Percentiles rank a stretch among this genome's conserved stretches.
Conservation (phyloP, 257 asterid species). For the Marsdenia floribunda region DNA sequence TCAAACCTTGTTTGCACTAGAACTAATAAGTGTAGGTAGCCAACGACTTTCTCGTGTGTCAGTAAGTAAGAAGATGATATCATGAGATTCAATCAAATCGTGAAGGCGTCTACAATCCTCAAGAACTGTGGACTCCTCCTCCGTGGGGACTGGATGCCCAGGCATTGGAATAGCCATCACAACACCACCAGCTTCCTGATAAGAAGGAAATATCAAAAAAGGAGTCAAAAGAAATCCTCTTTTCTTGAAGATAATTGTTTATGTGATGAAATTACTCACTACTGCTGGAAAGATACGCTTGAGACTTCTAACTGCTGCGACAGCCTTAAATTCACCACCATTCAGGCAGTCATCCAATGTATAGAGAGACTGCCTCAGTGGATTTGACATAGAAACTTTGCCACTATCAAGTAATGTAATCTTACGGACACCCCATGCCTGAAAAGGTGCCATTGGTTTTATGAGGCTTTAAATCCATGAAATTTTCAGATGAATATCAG, state of each 20-base stretch:
- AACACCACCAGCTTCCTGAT: constrained; percentile 75
- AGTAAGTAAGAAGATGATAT: constrained; percentile 75
- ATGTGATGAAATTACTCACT: constrained; percentile 27
- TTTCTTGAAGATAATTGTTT: not conserved
- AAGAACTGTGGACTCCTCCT: constrained; percentile 65
- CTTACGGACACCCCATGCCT: constrained; percentile 98
- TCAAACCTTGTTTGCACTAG: constrained; percentile 79
- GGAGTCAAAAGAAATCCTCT: not conserved
- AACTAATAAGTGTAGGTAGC: constrained; percentile 89
- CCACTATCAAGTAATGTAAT: constrained; percentile 87
- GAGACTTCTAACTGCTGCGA: constrained; percentile 78
- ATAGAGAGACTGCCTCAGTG: constrained; percentile 87
- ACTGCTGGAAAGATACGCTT: constrained; percentile 82
- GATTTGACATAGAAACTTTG: constrained; percentile 92
- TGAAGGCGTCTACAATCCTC: constrained; percentile 62
- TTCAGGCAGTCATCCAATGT: constrained; percentile 78
- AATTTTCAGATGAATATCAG: not conserved
- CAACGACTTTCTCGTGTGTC: constrained; percentile 99
- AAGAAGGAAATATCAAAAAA: not conserved
- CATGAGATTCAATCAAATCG: constrained; percentile 72
- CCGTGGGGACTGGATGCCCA: constrained; percentile 71
- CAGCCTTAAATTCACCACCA: constrained; percentile 89
- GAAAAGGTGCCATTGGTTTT: constrained; percentile 10
- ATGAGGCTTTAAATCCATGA: not conserved
- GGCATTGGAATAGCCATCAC: constrained; percentile 98